Evolutionary conservation across 371 early-diverging fungal genomes (phyloP).

Genomic region (Apophysomyces ossiformis): DNA sequence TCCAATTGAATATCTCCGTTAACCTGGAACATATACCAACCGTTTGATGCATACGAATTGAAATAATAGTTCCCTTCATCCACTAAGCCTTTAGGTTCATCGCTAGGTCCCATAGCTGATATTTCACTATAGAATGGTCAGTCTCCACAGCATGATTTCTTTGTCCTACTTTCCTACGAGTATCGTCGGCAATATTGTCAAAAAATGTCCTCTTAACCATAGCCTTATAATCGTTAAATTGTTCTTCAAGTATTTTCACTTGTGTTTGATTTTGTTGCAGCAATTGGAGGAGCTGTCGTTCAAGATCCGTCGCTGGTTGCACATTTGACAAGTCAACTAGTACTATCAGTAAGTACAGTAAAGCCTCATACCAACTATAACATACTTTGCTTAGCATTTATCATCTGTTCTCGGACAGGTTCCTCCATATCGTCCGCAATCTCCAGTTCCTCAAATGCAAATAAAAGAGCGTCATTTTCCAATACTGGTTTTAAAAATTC

Average conservation of each 20-base stretch:
- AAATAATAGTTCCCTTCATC: constrained; percentile 80
- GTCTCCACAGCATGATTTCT: background rate
- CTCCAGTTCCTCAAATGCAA: constrained; percentile 73
- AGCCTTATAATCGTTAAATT: constrained; percentile 72
- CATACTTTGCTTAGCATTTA: background rate
- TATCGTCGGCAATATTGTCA: constrained; percentile 52
- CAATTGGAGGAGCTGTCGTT: constrained; percentile 58
- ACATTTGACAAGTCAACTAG: constrained; percentile 21
- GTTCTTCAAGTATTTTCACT: constrained; percentile 48
- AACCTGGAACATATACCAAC: constrained; percentile 31
- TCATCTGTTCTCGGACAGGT: constrained; percentile 1
- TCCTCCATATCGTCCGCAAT: constrained; percentile 47
- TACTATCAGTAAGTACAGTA: background rate
- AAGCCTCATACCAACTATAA: constrained; percentile 10
- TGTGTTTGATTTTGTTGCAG: constrained; percentile 57
- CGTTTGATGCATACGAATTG: constrained; percentile 81
- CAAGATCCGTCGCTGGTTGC: constrained; percentile 57
- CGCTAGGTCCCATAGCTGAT: constrained; percentile 16
- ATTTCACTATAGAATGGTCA: constrained; percentile 14
- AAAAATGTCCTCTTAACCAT: constrained; percentile 76
- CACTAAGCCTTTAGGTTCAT: constrained; percentile 3
- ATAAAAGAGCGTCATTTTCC: constrained; percentile 83
- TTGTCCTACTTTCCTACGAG: constrained; percentile 20
- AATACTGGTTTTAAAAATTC: constrained; percentile 75
- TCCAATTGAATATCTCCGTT: background rate